Conservation (phyloP, 768 basidiomycete species). For the Mycena latifolia region DNA sequence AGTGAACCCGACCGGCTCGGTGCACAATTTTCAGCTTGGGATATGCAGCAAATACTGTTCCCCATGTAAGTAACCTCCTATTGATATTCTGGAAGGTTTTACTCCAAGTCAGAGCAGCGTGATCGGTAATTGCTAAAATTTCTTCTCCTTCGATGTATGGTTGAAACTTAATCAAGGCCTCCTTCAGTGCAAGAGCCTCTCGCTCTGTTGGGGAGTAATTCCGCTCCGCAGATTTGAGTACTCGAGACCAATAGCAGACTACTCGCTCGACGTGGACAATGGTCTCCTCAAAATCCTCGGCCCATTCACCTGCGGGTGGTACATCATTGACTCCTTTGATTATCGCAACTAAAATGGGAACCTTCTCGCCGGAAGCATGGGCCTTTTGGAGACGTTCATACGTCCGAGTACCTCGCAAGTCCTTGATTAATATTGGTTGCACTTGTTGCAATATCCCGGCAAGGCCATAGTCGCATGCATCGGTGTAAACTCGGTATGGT, state of each 20-base stretch:
- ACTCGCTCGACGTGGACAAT: too few relatives aligned
- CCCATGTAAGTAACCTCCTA: too few relatives aligned
- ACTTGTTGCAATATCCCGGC: slow-evolving; percentile 49
- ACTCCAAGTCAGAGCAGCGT: slow-evolving; percentile 52
- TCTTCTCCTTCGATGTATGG: slow-evolving; percentile 50
- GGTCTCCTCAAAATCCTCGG: slow-evolving; percentile 42
- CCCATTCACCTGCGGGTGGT: slow-evolving; percentile 37
- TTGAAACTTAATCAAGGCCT: slow-evolving; percentile 52
- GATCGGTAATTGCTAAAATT: slow-evolving; percentile 45
- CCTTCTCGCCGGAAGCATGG: slow-evolving; percentile 28
- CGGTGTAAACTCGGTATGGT: too few relatives aligned
- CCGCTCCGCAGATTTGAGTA: too few relatives aligned
- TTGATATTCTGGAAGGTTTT: slow-evolving; percentile 44
- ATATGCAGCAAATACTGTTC: not conserved
- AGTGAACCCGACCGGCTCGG: not conserved
- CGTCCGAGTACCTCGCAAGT: slow-evolving; percentile 43
- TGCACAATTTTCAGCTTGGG: not conserved
- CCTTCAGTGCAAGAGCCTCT: slow-evolving; percentile 53
- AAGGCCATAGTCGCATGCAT: too few relatives aligned
- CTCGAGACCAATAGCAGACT: too few relatives aligned
- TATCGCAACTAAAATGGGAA: slow-evolving; percentile 41
- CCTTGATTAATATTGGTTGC: slow-evolving; percentile 41
- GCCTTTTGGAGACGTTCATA: slow-evolving; percentile 44
- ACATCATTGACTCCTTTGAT: slow-evolving; percentile 38
- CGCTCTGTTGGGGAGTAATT: slow-evolving; percentile 53